These are phyloP conservation scores for Mycena latifolia DNA, from an alignment of 768 basidiomycete genomes.

Conservation along the genomic window DNA sequence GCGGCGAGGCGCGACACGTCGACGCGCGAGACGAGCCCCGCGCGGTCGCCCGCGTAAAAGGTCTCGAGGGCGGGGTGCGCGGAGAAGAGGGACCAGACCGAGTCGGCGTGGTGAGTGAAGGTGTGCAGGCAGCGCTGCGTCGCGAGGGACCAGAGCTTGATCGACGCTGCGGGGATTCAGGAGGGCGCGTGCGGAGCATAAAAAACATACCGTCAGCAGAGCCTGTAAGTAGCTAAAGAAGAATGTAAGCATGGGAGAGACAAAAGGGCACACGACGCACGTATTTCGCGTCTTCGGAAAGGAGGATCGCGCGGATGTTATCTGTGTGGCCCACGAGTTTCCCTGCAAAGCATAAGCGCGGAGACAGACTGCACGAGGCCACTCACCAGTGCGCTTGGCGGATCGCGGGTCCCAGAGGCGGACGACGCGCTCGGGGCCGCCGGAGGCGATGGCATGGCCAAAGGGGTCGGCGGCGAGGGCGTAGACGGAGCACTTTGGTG, in stretches of 20 bases:
- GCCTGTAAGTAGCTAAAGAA: constrained; percentile 78
- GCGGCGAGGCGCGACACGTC: constrained; percentile 80
- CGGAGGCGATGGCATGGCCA: constrained; percentile 87
- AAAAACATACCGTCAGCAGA: constrained; percentile 74
- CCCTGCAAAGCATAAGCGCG: constrained; percentile 47
- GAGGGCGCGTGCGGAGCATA: constrained; percentile 35
- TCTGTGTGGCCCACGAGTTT: constrained; percentile 98
- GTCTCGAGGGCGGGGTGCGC: constrained; percentile 86
- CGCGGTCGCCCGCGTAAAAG: constrained; percentile 96
- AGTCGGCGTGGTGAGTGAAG: constrained; percentile 94
- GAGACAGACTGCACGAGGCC: background rate
- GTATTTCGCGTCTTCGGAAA: constrained; percentile 93
- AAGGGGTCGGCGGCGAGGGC: constrained; percentile 84
- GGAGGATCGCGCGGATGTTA: constrained; percentile 90
- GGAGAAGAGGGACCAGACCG: constrained; percentile 94
- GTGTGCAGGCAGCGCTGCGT: constrained; percentile 95
- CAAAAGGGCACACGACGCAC: constrained; percentile 66
- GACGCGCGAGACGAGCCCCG: constrained; percentile 91
- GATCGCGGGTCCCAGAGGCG: constrained; percentile 94
- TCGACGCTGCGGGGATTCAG: constrained; percentile 61
- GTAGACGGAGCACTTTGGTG: constrained; percentile 81
- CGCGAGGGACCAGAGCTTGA: constrained; percentile 94
- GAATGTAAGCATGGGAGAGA: constrained; percentile 15
- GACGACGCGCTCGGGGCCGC: constrained; percentile 92
- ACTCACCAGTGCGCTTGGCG: constrained; percentile 72